Evolutionary conservation across 352 stramenopile species (phyloP).

Genomic region (Pythium rhizo-oryzae): DNA sequence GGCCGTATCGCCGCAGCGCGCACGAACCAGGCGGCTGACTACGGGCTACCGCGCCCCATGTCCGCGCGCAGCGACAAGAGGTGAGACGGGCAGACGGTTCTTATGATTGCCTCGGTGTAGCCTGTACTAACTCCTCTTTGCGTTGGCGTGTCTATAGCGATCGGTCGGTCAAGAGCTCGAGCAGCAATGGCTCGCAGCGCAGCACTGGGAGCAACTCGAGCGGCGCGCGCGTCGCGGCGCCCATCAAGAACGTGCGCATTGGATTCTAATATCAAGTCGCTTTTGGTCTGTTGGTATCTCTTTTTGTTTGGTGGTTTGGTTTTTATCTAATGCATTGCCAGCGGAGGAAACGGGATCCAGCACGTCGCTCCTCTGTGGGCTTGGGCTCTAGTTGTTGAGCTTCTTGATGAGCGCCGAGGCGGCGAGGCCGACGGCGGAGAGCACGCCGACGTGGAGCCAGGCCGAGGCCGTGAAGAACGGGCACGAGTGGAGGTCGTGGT

Average conservation of each 20-base stretch:
- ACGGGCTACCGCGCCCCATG: constrained; percentile 49
- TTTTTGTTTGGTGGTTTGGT: too few species aligned
- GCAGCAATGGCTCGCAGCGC: constrained; percentile 54
- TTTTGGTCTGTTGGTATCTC: too few species aligned
- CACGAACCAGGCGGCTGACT: constrained; percentile 35
- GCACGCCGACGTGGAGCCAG: constrained; percentile 73
- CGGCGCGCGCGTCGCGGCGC: constrained; percentile 53
- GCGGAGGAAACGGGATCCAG: too few species aligned
- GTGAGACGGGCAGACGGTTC: too few species aligned
- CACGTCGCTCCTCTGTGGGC: background rate
- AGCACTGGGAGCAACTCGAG: constrained; percentile 52
- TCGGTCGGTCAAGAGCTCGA: constrained; percentile 50
- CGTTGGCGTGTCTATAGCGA: constrained; percentile 41
- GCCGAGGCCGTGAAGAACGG: constrained; percentile 80
- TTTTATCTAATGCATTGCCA: background rate
- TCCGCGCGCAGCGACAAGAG: constrained; percentile 76
- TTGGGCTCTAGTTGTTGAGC: constrained; percentile 30
- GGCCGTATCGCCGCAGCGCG: constrained; percentile 58
- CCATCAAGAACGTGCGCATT: constrained; percentile 65
- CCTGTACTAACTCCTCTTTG: constrained; percentile 12
- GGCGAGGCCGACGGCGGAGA: constrained; percentile 58
- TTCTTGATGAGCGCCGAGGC: constrained; percentile 57
- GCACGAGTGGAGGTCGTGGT: constrained; percentile 74
- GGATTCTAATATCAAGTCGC: too few species aligned
- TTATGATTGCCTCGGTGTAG: too few species aligned